Base-by-base conservation (phyloP, 306 rosid genomes). In the Gleditsia sinensis region DNA sequence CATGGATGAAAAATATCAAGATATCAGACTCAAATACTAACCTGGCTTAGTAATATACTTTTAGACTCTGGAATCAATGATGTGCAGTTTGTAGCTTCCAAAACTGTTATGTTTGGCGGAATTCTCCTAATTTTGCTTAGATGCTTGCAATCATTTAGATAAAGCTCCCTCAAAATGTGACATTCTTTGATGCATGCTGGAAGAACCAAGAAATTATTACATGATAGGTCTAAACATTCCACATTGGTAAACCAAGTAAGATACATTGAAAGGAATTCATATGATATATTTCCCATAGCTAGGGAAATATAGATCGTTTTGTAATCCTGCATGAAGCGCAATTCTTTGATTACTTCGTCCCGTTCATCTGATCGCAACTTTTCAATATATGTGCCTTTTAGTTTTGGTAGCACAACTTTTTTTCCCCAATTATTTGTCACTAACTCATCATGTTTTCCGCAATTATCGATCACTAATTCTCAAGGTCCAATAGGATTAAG, bases 41-140 rank as follows among this genome's bases (percentile, higher is more conserved):
- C 76, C 76, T 71, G 43, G 17, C 17, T 16, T 3, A 71, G 28
- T 39, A 71, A 42, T 24, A 25, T 7, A 20, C 17, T 56, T 71
- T 0, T 39, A 4, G 67, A 6, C 1, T n/a, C 9, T 5, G 69
- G 9, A 46, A 21, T 58, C 58, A 72, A 43, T 23, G 56, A 57
- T 23, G 0, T 9, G n/a, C 67, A 71, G 24, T n/a, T 4, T 1
- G 4, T 0, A 2, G 66, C 67, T 3, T 0, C 14, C 0, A 57
- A 1, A 1, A 1, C 0, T 28, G 10, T 8, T 24, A 71, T 0
- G 16, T 19, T 16, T 57, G 54, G 43, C 1, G 67, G 76, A 40
- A 71, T 57, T 1, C 34, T 56, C 9, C 36, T 34, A 40, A 71
- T 71, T 55, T 71, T 30, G 2, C n/a, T 19, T n/a, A 56, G 67